phyloP scores from a whole-genome alignment of 768 basidiomycete species.

The Naganishia friedmannii region DNA sequence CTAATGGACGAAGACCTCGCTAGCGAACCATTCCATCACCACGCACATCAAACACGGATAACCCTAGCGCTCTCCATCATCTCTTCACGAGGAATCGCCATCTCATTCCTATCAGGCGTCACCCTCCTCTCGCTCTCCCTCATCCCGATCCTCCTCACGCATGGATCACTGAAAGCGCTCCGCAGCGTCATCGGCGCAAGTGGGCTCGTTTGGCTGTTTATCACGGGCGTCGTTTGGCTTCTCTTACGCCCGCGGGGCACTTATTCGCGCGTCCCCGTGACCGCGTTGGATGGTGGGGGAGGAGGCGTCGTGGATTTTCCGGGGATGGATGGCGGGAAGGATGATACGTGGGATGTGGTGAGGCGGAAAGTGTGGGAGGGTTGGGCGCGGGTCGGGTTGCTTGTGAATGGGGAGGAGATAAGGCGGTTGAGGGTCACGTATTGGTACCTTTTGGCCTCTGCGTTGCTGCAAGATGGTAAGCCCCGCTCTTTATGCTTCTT shows the following conservation, averaged over 20 bases:
- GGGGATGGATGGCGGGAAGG: background rate
- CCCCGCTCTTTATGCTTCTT: background rate
- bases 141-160: conserved; percentile 70
- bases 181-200: conserved; percentile 79
- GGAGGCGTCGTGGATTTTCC: background rate
- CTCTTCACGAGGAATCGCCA: conserved; percentile 78
- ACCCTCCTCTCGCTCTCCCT: conserved; percentile 68
- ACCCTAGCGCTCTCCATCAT: conserved; percentile 76
- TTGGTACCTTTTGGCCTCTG: conserved; percentile 87
- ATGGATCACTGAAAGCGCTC: conserved; percentile 73
- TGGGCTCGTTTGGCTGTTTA: conserved; percentile 83
- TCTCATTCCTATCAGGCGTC: conserved; percentile 75
- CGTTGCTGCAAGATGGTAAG: conserved; percentile 84
- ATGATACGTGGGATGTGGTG: conserved; percentile 44
- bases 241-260: conserved; percentile 58
- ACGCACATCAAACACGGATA: conserved; percentile 60
- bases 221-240: conserved; percentile 71
- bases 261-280: background rate
- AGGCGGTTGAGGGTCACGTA: conserved; percentile 76
- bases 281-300: conserved; percentile 38
- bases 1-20: background rate
- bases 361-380: conserved; percentile 62
- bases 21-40: conserved; percentile 12
- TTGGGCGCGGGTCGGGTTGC: conserved; percentile 71
- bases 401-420: conserved; percentile 72